phyloP scores from a whole-genome alignment of 345 rosid species.

The Arabis hirsuta region DNA sequence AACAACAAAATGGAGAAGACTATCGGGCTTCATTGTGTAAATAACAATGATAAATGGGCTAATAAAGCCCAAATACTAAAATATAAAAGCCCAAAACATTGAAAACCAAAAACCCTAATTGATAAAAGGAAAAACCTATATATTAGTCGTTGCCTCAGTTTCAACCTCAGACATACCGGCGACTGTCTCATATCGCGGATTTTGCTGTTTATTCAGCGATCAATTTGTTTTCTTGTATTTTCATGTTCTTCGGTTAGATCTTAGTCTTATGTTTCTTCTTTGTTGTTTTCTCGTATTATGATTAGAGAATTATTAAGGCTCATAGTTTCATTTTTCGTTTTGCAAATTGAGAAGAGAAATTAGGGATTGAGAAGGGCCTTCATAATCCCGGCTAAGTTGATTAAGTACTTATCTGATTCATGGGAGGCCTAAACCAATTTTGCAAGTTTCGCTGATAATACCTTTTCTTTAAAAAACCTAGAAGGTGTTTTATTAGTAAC shows the following conservation, averaged over 20 bases:
- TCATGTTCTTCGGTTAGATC: conserved; percentile 7
- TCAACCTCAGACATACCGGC: background rate
- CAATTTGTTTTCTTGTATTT: background rate
- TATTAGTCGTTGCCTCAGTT: background rate
- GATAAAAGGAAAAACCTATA: background rate
- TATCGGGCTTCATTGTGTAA: too few species aligned
- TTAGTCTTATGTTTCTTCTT: background rate
- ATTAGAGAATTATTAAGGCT: background rate
- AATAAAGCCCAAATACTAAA: background rate
- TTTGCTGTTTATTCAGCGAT: background rate
- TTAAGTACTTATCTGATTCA: conserved; percentile 44
- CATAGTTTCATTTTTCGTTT: background rate
- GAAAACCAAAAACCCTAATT: conserved; percentile 16
- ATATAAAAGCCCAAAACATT: background rate
- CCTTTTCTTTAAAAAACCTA: conserved; percentile 32
- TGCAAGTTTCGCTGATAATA: conserved; percentile 50
- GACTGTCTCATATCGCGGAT: background rate
- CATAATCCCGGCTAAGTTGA: conserved; percentile 46
- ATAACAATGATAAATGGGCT: background rate
- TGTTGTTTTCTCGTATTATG: background rate
- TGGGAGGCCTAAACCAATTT: conserved; percentile 43
- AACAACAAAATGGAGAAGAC: too few species aligned
- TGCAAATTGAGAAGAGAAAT: background rate
- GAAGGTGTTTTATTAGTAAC: conserved; percentile 52
- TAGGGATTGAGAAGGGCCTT: conserved; percentile 34